These are phyloP conservation scores for Argentina anserina DNA, from an alignment of 306 rosid species.

Conservation along the genomic window DNA sequence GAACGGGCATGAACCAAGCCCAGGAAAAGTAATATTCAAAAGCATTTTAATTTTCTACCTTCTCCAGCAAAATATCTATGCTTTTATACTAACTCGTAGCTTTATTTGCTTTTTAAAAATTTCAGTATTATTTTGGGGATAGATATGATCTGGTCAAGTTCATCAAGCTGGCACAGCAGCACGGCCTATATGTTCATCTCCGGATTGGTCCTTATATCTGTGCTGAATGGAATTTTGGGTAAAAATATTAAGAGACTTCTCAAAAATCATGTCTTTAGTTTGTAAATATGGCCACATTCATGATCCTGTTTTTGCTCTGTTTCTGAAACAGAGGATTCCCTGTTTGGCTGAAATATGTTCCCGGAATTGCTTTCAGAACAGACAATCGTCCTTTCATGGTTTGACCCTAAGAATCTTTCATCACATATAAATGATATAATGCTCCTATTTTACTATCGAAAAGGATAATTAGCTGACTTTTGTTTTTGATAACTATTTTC, in stretches of 20 bases:
- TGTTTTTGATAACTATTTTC: conserved; percentile 17
- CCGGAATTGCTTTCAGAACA: conserved; percentile 81
- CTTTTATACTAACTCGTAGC: conserved; percentile 5
- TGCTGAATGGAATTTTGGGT: conserved; percentile 99
- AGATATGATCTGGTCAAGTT: conserved; percentile 84
- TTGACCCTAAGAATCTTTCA: conserved; percentile 6
- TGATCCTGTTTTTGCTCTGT: conserved; percentile 39
- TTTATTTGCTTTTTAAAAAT: conserved; percentile 7
- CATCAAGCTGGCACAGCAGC: conserved; percentile 80
- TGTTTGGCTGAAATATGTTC: conserved; percentile 91
- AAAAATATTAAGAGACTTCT: conserved; percentile 10
- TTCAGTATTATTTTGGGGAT: conserved; percentile 83
- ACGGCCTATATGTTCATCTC: conserved; percentile 90
- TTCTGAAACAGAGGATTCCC: conserved; percentile 78
- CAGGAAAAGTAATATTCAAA: conserved; percentile 58
- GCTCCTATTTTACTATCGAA: neutral
- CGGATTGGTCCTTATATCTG: conserved; percentile 90
- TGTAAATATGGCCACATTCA: neutral
- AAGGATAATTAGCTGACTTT: neutral
- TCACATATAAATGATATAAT: neutral
- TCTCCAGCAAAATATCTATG: neutral
- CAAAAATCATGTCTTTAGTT: neutral
- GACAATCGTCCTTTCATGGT: conserved; percentile 94
- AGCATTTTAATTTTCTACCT: neutral
- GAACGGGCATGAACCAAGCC: conserved; percentile 96